Percentiles rank a stretch among this genome's conserved stretches.
These are phyloP conservation scores for Fraxinus pennsylvanica DNA, from an alignment of 257 asterid genomes.

Conservation along the genomic window DNA sequence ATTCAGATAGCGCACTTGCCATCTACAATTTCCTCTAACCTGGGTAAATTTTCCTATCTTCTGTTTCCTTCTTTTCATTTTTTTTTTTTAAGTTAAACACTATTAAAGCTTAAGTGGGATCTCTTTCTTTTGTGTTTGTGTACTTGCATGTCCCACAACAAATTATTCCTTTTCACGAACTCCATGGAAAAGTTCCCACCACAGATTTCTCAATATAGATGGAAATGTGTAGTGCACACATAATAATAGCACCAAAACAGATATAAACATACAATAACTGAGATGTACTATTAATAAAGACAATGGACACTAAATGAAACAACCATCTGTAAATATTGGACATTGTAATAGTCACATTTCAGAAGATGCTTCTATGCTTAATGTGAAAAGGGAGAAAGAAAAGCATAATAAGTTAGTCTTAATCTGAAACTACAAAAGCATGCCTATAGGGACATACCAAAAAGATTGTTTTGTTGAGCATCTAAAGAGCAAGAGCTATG, in stretches of 20 bases:
- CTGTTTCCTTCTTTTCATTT: no score
- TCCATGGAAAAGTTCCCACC: not conserved
- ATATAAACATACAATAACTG: not conserved
- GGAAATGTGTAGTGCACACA: not conserved
- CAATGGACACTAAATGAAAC: not conserved
- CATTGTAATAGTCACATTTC: not conserved
- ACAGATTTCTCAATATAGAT: not conserved
- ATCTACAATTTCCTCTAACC: not conserved
- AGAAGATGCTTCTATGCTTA: slow-evolving; percentile 1
- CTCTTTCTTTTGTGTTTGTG: not conserved
- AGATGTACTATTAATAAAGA: not conserved
- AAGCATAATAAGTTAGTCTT: not conserved
- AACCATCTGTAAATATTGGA: not conserved
- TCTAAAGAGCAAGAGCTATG: slow-evolving; percentile 82
- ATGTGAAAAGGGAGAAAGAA: not conserved
- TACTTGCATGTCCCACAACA: not conserved
- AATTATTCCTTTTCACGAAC: not conserved
- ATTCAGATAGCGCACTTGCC: not conserved
- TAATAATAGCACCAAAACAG: not conserved
- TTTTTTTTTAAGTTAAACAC: no score
- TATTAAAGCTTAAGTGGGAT: no score
- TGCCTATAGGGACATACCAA: slow-evolving; percentile 48
- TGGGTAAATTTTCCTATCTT: not conserved
- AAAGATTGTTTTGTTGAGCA: slow-evolving; percentile 67
- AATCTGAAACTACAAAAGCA: not conserved